phyloP scores from a whole-genome alignment of 257 asterid species.

The Salvia hispanica region DNA sequence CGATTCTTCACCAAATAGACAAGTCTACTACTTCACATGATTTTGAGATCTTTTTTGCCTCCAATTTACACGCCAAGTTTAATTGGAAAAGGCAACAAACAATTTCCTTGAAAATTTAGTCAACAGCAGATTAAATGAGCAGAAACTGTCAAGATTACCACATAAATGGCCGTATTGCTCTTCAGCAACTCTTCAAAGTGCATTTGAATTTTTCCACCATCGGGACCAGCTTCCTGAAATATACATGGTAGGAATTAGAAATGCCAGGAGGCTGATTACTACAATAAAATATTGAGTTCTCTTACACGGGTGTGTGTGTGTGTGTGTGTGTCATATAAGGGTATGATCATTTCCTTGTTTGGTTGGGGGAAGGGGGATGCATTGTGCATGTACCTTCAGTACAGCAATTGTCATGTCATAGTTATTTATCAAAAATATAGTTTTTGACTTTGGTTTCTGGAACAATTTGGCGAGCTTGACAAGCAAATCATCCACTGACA shows the following conservation, averaged over 20 bases:
- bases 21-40: conserved; percentile 10
- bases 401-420: conserved; percentile 96
- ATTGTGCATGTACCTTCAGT: conserved; percentile 64
- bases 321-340: neutral
- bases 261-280: conserved; percentile 11
- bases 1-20: conserved; percentile 15
- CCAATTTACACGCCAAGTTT: conserved; percentile 10
- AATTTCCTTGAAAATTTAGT: neutral
- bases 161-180: conserved; percentile 78
- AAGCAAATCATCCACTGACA: conserved; percentile 93
- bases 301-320: conserved; percentile 4
- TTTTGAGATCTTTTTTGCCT: conserved; percentile 9
- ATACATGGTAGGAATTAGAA: conserved; percentile 30
- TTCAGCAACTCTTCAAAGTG: conserved; percentile 89
- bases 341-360: neutral
- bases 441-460: conserved; percentile 75
- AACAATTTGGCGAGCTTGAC: conserved; percentile 84
- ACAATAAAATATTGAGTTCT: conserved; percentile 15
- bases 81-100: conserved; percentile 11
- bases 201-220: conserved; percentile 88
- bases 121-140: conserved; percentile 20
- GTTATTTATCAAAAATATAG: conserved; percentile 90
- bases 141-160: conserved; percentile 51
- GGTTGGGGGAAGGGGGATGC: neutral
- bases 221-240: conserved; percentile 96